Conservation (phyloP, 164 flowering plant genomes). For the Akebia trifoliata region DNA sequence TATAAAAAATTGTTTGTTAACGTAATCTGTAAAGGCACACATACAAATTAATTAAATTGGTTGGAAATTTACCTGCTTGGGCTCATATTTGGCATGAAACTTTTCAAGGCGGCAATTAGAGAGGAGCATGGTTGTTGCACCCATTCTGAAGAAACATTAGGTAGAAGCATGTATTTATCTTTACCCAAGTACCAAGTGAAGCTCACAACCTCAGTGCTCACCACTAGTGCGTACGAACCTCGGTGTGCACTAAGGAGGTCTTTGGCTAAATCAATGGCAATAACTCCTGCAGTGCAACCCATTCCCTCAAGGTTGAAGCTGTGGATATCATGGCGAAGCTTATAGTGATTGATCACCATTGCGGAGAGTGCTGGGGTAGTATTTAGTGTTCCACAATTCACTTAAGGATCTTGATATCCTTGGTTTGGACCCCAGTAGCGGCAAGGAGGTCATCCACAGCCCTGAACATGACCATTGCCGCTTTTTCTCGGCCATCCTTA, state of each 20-base stretch:
- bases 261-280: conserved; percentile 59
- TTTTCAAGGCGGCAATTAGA: conserved; percentile 42
- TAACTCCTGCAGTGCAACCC: conserved; percentile 71
- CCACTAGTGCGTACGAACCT: conserved; percentile 54
- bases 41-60: neutral
- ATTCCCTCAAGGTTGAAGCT: conserved; percentile 77
- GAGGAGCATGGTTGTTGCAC: conserved; percentile 63
- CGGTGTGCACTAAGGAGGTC: conserved; percentile 48
- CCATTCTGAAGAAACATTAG: conserved; percentile 84
- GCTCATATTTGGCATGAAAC: conserved; percentile 64
- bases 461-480: conserved; percentile 49
- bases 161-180: conserved; percentile 47
- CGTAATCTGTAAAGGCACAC: no score
- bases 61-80: conserved; percentile 37
- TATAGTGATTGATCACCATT: conserved; percentile 67
- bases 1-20: no score
- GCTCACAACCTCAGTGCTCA: conserved; percentile 56
- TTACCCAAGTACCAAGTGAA: conserved; percentile 59
- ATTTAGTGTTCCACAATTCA: conserved; percentile 58
- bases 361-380: conserved; percentile 68
- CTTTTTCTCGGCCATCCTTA: conserved; percentile 60
- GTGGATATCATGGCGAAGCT: conserved; percentile 36
- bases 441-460: conserved; percentile 50
- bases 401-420: conserved; percentile 48
- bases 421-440: conserved; percentile 31